Evolutionary conservation across 768 basidiomycete species (phyloP), one percentile per base, ranked within the genome.

Genomic region (Suillus brevipes): DNA sequence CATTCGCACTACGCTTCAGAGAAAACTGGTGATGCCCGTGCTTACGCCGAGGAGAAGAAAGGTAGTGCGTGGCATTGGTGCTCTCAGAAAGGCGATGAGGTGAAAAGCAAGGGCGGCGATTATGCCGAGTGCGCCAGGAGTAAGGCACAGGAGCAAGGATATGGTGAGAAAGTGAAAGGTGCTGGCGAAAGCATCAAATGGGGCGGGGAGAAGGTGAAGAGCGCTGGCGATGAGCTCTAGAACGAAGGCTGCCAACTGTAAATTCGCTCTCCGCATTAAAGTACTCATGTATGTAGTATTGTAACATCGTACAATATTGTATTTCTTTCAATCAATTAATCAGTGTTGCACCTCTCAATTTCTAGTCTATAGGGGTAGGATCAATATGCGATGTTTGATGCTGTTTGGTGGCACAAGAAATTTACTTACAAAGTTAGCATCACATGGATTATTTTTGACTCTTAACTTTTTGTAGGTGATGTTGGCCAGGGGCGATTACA

Each of bases 181-280:
- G 70, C 68, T 25, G 57, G 71, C 2, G 70, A 75, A 63, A 69
- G 63, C 7, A 65, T 71, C 14, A 67, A 68, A 23, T 65, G 73
- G 61, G 75, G 65, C 4, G 71, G 67, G 37, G 72, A 74, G 61
- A 67, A 70, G 61, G 60, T 64, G 7, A 72, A 71, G 13, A 70
- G 70, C n/a, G 68, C 75, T 68, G 75, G 69, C 7, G 76, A 75
- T 62, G 75, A 79, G 52, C 72, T 77, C 66, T 74, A 79, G 34
- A 36, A 8, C 16, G 16, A 28, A 52, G 23, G 16, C 1, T 3
- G 34, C 12, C 1, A 0, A 36, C 50, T 37, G 37, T 38, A 9
- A 4, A 25, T 9, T 8, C 13, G 13, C 13, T 37, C 4, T 50
- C 8, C n/a, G 12, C 49, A 14, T 57, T 25, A n/a, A 40, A 63